A percentile compares a stretch with the other conserved stretches of the same genome.
Evolutionary conservation across 1,284 basidiomycete genomes (phyloP).

Genomic region (Erythrobasidium hasegawianum): DNA sequence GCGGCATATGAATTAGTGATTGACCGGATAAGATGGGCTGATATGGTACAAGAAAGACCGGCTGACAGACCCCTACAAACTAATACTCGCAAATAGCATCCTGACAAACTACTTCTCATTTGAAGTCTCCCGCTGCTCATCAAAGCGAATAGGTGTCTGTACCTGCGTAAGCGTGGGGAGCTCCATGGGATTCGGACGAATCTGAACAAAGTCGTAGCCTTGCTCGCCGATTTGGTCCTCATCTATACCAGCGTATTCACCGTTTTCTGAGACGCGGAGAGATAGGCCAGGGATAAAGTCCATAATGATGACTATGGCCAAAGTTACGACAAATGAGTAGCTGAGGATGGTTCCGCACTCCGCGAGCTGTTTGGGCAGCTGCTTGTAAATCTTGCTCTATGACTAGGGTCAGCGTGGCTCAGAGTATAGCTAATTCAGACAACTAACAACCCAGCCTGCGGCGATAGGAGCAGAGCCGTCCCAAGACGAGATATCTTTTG

Average conservation of each 20-base stretch:
- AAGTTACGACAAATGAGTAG: constrained; percentile 68
- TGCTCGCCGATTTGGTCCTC: constrained; percentile 91
- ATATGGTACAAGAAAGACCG: too few relatives aligned
- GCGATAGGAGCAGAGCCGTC: constrained; percentile 70
- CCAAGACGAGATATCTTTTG: constrained; percentile 73
- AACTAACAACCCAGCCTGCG: constrained; percentile 77
- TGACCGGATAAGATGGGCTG: too few relatives aligned
- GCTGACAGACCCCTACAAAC: too few relatives aligned
- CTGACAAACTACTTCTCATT: too few relatives aligned
- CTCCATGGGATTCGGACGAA: background rate
- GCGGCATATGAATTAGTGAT: too few relatives aligned
- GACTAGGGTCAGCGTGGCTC: too few relatives aligned
- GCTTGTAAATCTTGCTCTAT: constrained; percentile 54
- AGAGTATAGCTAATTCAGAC: background rate
- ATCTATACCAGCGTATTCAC: constrained; percentile 88
- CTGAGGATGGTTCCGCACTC: constrained; percentile 68
- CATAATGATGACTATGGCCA: constrained; percentile 81
- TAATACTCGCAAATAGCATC: too few relatives aligned
- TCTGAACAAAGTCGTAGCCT: constrained; percentile 68
- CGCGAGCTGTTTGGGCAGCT: constrained; percentile 65
- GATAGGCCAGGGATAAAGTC: constrained; percentile 84
- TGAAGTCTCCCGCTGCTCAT: too few relatives aligned
- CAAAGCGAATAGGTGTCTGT: too few relatives aligned
- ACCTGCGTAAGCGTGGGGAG: too few relatives aligned
- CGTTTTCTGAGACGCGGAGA: constrained; percentile 73